These are phyloP conservation scores for Candida sakaeoensis DNA, from an alignment of 805 yeast species.

Conservation along the genomic window DNA sequence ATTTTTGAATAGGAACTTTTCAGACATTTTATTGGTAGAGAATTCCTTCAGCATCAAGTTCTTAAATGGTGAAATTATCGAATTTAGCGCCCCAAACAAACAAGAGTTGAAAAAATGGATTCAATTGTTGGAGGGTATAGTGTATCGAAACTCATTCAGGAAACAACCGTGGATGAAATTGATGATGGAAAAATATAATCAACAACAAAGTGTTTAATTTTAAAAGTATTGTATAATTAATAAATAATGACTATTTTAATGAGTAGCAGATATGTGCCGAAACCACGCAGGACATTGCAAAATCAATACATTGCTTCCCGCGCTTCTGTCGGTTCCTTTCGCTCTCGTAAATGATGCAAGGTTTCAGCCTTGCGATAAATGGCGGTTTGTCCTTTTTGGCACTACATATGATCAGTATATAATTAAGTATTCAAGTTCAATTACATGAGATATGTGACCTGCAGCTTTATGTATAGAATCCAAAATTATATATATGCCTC, in stretches of 20 bases:
- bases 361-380: too few relatives aligned
- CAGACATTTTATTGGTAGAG: slow-evolving; percentile 65
- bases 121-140: slow-evolving; percentile 49
- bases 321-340: too few relatives aligned
- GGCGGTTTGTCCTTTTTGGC: too few relatives aligned
- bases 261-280: too few relatives aligned
- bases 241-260: not conserved
- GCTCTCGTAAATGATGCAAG: too few relatives aligned
- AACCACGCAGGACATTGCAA: too few relatives aligned
- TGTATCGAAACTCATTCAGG: slow-evolving; percentile 52
- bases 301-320: too few relatives aligned
- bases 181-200: slow-evolving; percentile 26
- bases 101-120: slow-evolving; percentile 68
- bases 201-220: not conserved
- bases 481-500: too few relatives aligned
- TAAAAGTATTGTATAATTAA: not conserved
- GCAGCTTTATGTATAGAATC: too few relatives aligned
- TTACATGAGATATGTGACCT: too few relatives aligned
- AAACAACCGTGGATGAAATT: slow-evolving; percentile 59
- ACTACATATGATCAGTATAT: too few relatives aligned
- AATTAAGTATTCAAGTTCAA: too few relatives aligned
- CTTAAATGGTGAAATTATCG: slow-evolving; percentile 76
- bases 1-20: slow-evolving; percentile 57
- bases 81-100: slow-evolving; percentile 77
- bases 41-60: slow-evolving; percentile 75